Conservation (phyloP, 345 rosid genomes). For the Atalantia buxifolia region DNA sequence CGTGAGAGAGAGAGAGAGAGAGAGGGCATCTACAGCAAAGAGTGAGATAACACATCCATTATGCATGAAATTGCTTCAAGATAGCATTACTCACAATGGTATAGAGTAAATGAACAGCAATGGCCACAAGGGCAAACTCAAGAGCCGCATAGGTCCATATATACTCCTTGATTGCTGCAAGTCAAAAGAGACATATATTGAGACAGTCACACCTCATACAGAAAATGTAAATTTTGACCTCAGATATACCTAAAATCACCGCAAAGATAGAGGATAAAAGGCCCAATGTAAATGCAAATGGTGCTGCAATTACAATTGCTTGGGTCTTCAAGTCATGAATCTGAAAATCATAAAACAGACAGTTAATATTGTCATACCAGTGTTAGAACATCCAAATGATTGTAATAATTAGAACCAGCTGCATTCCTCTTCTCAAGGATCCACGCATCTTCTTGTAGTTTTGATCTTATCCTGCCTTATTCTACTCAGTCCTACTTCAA, state of each 20-base stretch:
- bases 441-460: not conserved
- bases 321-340: constrained; percentile 56
- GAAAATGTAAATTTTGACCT: not conserved
- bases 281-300: constrained; percentile 75
- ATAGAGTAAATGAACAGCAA: constrained; percentile 57
- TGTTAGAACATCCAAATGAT: not conserved
- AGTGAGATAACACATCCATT: not conserved
- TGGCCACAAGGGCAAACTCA: constrained; percentile 77
- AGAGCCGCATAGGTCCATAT: constrained; percentile 93
- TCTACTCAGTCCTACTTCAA: not conserved
- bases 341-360: constrained; percentile 32
- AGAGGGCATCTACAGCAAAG: not conserved
- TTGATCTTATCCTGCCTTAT: not conserved
- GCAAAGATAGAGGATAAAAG: constrained; percentile 74
- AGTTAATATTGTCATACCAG: constrained; percentile 8
- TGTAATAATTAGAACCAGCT: not conserved
- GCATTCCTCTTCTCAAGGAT: not conserved
- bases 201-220: not conserved
- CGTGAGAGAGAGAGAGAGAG: not conserved
- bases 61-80: not conserved
- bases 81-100: constrained; percentile 44
- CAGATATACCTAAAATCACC: constrained; percentile 60
- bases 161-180: constrained; percentile 78
- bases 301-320: constrained; percentile 75
- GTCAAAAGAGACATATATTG: not conserved